Conservation (phyloP, 2,329 filamentous ascomycete species). For the Spiromastix sp. region DNA sequence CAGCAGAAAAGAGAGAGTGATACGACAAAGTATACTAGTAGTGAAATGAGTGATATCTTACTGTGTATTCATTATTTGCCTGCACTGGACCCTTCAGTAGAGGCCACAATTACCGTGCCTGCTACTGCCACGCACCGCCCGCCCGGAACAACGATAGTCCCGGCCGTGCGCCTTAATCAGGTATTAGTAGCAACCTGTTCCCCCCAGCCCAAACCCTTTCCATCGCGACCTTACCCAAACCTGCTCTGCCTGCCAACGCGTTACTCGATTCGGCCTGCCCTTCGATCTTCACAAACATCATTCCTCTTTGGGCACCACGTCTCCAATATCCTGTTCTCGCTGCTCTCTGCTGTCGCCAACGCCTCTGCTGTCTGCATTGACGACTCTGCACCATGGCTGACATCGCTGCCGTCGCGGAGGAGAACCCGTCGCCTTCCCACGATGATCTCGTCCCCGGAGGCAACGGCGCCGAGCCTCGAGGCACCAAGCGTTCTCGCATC, state of each 20-base stretch:
- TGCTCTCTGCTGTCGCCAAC: constrained; percentile 5
- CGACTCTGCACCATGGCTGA: constrained; percentile 55
- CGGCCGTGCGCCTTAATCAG: constrained; percentile 17
- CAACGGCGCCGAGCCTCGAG: constrained; percentile 69
- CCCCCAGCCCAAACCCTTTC: constrained; percentile 9
- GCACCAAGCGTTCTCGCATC: constrained; percentile 80
- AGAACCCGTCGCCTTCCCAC: constrained; percentile 63
- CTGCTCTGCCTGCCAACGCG: constrained; percentile 31
- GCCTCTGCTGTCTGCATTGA: no score
- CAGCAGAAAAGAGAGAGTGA: no score
- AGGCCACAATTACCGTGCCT: no score
- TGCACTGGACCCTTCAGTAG: no score
- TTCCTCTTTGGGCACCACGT: constrained; percentile 33
- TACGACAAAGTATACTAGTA: no score
- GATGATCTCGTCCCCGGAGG: constrained; percentile 55
- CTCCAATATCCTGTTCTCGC: constrained; percentile 8
- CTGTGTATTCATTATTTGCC: no score
- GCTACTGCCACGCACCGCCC: not conserved
- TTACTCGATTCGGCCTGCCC: constrained; percentile 36
- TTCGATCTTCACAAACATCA: constrained; percentile 28
- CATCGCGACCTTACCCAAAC: constrained; percentile 29
- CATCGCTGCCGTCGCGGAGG: constrained; percentile 68
- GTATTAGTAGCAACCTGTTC: no score
- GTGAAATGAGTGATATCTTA: no score
- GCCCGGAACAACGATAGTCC: constrained; percentile 21